Percentiles rank a stretch among this genome's conserved stretches.
phyloP scores from a whole-genome alignment of 2,329 filamentous ascomycete species.

The Fusarium nisikadoi region DNA sequence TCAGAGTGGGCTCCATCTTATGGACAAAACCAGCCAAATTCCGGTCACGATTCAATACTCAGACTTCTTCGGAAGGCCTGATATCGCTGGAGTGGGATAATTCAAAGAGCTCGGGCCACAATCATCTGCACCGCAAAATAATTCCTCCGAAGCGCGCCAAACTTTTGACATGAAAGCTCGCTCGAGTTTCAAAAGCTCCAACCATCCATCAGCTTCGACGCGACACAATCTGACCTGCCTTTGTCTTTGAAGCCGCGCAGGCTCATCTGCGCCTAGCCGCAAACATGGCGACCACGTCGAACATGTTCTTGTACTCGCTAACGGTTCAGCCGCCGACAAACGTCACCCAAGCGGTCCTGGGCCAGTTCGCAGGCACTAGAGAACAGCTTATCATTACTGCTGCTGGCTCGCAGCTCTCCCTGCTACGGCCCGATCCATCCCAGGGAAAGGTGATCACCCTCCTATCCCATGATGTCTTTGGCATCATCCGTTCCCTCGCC shows the following conservation, averaged over 20 bases:
- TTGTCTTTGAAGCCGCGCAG: constrained; percentile 57
- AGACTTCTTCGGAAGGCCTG: constrained; percentile 26
- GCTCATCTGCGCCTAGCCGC: constrained; percentile 60
- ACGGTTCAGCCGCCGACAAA: constrained; percentile 93
- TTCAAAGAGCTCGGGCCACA: constrained; percentile 48
- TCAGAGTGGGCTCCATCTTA: constrained; percentile 55
- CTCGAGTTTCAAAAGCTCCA: constrained; percentile 35
- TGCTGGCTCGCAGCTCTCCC: constrained; percentile 87
- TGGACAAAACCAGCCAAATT: constrained; percentile 3
- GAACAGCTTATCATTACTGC: constrained; percentile 98
- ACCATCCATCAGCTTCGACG: constrained; percentile 40
- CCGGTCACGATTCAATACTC: constrained; percentile 15
- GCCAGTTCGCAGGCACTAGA: constrained; percentile 95
- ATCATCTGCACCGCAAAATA: constrained; percentile 48
- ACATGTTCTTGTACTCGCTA: constrained; percentile 98
- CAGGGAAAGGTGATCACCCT: constrained; percentile 88
- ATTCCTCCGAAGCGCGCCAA: constrained; percentile 48
- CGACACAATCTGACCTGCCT: constrained; percentile 43
- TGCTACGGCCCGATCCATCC: constrained; percentile 85
- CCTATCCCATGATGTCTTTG: constrained; percentile 93
- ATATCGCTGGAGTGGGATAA: constrained; percentile 43
- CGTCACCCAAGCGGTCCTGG: constrained; percentile 89
- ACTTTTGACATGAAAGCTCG: constrained; percentile 49
- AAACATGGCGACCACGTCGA: constrained; percentile 94
- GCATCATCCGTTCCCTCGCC: constrained; percentile 89